Percentiles rank a stretch among this genome's conserved stretches.
phyloP scores from a whole-genome alignment of 2,329 filamentous ascomycete genomes.

The Pseudocercospora fuligena region DNA sequence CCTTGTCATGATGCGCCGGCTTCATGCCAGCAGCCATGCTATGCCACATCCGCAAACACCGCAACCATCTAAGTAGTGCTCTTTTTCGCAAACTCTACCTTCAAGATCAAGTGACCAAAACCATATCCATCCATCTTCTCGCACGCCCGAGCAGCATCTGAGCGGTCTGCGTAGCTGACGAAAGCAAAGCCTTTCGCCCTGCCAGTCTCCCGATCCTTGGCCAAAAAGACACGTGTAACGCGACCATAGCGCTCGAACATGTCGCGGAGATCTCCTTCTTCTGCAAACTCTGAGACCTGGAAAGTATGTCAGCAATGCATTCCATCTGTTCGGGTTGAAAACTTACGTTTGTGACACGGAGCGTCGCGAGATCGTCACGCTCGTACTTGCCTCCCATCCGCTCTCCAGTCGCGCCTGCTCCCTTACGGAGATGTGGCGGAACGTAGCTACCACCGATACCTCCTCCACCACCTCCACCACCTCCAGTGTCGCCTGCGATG shows the following conservation, averaged over 20 bases:
- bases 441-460: slow-evolving; percentile 74
- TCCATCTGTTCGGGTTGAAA: background rate
- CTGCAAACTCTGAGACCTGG: slow-evolving; percentile 93
- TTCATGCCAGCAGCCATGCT: background rate
- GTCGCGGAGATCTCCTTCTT: slow-evolving; percentile 92
- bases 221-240: slow-evolving; percentile 95
- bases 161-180: slow-evolving; percentile 91
- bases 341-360: slow-evolving; percentile 96
- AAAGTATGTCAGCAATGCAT: slow-evolving; percentile 36
- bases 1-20: background rate
- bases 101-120: slow-evolving; percentile 84
- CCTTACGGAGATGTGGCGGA: slow-evolving; percentile 86
- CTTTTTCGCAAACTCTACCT: slow-evolving; percentile 84
- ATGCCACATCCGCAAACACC: background rate
- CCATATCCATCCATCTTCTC: slow-evolving; percentile 97
- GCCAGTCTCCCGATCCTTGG: slow-evolving; percentile 95
- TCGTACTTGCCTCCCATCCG: slow-evolving; percentile 94
- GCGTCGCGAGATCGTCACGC: slow-evolving; percentile 92
- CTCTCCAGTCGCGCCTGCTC: slow-evolving; percentile 70
- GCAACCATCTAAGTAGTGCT: slow-evolving; percentile 33
- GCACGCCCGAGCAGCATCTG: slow-evolving; percentile 89
- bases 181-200: slow-evolving; percentile 98
- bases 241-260: slow-evolving; percentile 98
- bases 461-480: slow-evolving; percentile 62
- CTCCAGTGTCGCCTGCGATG: slow-evolving; percentile 52